Conservation (phyloP, 768 basidiomycete genomes). For the Podaxis sp. region DNA sequence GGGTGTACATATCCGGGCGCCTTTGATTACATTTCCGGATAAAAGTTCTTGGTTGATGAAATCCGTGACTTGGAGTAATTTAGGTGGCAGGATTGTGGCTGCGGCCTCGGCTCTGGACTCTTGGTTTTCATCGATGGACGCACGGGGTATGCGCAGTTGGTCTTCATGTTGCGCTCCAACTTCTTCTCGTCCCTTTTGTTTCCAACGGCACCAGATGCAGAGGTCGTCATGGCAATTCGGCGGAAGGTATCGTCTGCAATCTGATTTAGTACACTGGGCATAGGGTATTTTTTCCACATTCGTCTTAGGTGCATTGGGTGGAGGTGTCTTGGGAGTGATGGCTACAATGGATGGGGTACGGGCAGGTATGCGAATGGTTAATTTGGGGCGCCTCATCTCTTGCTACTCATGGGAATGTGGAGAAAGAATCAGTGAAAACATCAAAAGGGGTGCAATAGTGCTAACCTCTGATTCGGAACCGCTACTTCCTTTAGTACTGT, state of each 20-base stretch:
- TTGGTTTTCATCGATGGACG: not conserved
- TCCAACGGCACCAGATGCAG: conserved; percentile 5
- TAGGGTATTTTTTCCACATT: not conserved
- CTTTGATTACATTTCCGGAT: not conserved
- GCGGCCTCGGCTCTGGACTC: not conserved
- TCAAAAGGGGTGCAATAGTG: not conserved
- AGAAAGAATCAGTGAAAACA: not conserved
- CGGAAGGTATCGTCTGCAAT: conserved; percentile 2
- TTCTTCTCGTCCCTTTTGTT: not conserved
- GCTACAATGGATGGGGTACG: not conserved
- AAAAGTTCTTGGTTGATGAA: conserved; percentile 5
- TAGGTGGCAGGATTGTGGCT: no score
- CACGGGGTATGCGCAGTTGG: not conserved
- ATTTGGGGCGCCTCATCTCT: not conserved
- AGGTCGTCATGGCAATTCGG: not conserved
- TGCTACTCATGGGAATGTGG: not conserved
- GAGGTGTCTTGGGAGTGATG: not conserved
- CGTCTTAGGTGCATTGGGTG: not conserved
- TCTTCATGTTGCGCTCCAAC: not conserved
- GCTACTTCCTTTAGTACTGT: conserved; percentile 1
- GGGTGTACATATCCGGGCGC: conserved; percentile 7
- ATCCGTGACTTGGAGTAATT: not conserved
- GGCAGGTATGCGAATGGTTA: conserved; percentile 1
- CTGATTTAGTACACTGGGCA: not conserved
- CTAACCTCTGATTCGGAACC: conserved; percentile 3